Base-by-base conservation (phyloP, 1,284 basidiomycete species). In the Austroboletus niveus region DNA sequence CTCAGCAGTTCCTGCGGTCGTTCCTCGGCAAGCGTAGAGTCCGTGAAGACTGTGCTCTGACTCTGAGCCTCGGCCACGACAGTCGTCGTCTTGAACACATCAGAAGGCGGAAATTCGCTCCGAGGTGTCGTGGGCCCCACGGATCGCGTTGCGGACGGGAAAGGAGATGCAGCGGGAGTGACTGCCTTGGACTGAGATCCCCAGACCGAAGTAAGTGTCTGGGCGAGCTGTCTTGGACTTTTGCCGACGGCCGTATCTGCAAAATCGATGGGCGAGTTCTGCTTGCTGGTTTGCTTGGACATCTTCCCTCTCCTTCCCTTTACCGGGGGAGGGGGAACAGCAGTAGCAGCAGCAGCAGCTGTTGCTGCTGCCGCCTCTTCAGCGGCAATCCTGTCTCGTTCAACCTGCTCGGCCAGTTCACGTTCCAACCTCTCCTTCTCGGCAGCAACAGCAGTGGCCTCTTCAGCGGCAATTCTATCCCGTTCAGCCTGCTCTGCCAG, bases 161-260 rank as follows among this genome's bases (percentile, higher is more conserved):
- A 55, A 10, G 64, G 64, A 1, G 68, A 66, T 7, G 56, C 50
- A 38, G 61, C 65, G 9, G 65, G 65, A 0, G 68, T 66, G 34
- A 38, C 52, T 1, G 59, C 57, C 44, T 66, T 69, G 52, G 65
- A 66, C 29, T 65, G 61, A 8, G 68, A 56, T 17, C 68, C 65
- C 65, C 65, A 67, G 39, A 65, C 57, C 5, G 63, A 53, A 15
- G 9, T 59, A 10, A 67, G 67, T 1, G 63, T 11, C 0, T 63
- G 8, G 2, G 35, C 53, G 31, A 67, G 63, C 12, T 52, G 47
- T 17, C 61, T 53, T 42, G 65, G 62, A 40, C 68, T 67, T 54
- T 59, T 67, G 11, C 65, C 65, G 5, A 70, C 67, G 3, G 49
- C 46, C 14, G 65, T 57, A 31, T 67, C 65, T 29, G 66, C 65